These are phyloP conservation scores for Fagopyrum tataricum DNA, from an alignment of 148 eudicot genomes.

Conservation along the genomic window DNA sequence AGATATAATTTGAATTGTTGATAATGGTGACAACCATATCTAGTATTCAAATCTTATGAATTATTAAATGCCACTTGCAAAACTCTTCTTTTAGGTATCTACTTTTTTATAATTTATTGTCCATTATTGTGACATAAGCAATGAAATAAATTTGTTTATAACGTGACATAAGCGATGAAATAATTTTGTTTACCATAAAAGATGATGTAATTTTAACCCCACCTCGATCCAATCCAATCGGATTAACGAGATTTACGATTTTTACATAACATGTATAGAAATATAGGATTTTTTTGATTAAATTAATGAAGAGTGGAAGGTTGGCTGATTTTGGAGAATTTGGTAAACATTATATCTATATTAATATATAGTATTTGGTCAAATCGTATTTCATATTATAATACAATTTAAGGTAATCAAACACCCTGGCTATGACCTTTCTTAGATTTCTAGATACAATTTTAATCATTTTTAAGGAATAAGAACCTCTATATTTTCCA, in stretches of 20 bases:
- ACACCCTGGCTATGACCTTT: conserved; percentile 7
- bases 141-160: not conserved
- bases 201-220: not conserved
- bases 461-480: not conserved
- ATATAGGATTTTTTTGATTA: not conserved
- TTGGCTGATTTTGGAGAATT: not conserved
- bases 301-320: not conserved
- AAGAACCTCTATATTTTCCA: not conserved
- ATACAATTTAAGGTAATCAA: not conserved
- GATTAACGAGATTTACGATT: not conserved
- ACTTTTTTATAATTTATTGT: not conserved
- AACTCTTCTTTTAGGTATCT: not conserved
- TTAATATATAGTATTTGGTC: not conserved
- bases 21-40: not conserved
- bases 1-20: not conserved
- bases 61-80: not conserved
- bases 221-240: not conserved
- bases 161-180: not conserved
- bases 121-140: conserved; percentile 1
- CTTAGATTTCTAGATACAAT: not conserved
- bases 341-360: not conserved
- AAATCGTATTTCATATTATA: not conserved
- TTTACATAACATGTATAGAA: not conserved
- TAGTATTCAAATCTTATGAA: not conserved
- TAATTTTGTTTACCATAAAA: not conserved